Evolutionary conservation across 306 rosid genomes (phyloP), one percentile per base, ranked within the genome.

Genomic region (Adenanthera pavonina): DNA sequence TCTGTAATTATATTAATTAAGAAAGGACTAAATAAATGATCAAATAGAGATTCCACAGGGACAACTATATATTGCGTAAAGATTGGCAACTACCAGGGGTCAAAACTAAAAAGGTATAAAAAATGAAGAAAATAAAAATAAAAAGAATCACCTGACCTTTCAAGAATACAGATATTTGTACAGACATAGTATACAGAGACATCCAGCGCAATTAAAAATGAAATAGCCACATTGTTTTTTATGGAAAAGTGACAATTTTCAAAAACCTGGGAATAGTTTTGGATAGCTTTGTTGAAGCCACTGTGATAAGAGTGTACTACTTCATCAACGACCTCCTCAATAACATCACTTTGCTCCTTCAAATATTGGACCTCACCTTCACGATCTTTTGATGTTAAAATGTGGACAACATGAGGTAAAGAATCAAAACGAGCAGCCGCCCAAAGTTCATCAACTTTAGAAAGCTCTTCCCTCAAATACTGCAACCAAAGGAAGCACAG

Each of bases 241-340:
- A 25, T 43, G 33, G 33, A 25, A 20, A 75, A 64, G 60, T 64
- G 57, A 70, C 36, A 67, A 71, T 53, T 35, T 61, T 72, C 56
- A 83, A 74, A 86, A 82, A 96, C 99, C 99, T 96, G 99, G 19
- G 99, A 96, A 88, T 96, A 96, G 86, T 96, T 96, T 83, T 96
- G 99, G 86, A 96, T 96, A 65, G 99, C 99, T 90, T 82, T 94
- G 87, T 96, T 96, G 92, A 96, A 96, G 86, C 98, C 99, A 77
- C 92, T 80, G 79, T 96, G 99, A 90, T 92, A 96, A 59, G 93
- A 83, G 11, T 96, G 99, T 68, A 96, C 99, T 73, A 96, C 99
- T 96, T 96, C 99, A 88, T 96, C 99, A 80, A 96, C 98, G 60
- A 96, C 98, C 56, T 94, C 99, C 89, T 96, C 99, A 75, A 96